A percentile compares a stretch with the other conserved stretches of the same genome.
phyloP scores from a whole-genome alignment of 2,329 filamentous ascomycete species.

The Penicillium griseofulvum region DNA sequence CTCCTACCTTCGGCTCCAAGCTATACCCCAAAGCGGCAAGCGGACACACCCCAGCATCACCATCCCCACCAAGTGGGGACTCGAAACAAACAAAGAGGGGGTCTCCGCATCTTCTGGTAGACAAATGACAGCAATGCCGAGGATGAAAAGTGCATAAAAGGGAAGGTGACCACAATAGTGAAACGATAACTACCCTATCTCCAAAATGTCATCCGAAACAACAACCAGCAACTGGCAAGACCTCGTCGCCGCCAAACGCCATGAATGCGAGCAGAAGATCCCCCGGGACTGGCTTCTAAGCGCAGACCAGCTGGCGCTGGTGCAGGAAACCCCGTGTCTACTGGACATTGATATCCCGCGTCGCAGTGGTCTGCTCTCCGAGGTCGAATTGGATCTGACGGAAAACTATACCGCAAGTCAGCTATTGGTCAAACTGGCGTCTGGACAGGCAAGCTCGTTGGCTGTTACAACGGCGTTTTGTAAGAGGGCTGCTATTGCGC shows the following conservation, averaged over 20 bases:
- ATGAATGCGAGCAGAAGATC: slow-evolving; percentile 30
- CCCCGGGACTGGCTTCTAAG: slow-evolving; percentile 35
- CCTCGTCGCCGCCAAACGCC: slow-evolving; percentile 27
- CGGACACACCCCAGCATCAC: slow-evolving; percentile 6
- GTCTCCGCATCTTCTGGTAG: not conserved
- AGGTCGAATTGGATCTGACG: slow-evolving; percentile 51
- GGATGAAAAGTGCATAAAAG: not conserved
- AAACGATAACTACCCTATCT: not conserved
- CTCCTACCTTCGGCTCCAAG: not conserved
- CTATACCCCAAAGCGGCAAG: slow-evolving; percentile 18
- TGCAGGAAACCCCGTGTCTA: slow-evolving; percentile 5
- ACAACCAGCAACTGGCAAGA: slow-evolving; percentile 17
- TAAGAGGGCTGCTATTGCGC: slow-evolving; percentile 40
- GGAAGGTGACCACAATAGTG: not conserved
- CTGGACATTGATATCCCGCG: slow-evolving; percentile 22
- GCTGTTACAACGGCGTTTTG: slow-evolving; percentile 38
- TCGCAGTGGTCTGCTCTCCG: slow-evolving; percentile 45
- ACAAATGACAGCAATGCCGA: not conserved
- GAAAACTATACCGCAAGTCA: slow-evolving; percentile 24
- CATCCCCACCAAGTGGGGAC: not conserved
- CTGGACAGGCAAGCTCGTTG: slow-evolving; percentile 20
- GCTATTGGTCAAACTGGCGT: slow-evolving; percentile 19
- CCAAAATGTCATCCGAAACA: slow-evolving; percentile 6
- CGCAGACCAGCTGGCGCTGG: slow-evolving; percentile 4
- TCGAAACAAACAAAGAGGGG: not conserved